Conservation (phyloP, 2,329 filamentous ascomycete genomes). For the Pseudocercospora fuligena region DNA sequence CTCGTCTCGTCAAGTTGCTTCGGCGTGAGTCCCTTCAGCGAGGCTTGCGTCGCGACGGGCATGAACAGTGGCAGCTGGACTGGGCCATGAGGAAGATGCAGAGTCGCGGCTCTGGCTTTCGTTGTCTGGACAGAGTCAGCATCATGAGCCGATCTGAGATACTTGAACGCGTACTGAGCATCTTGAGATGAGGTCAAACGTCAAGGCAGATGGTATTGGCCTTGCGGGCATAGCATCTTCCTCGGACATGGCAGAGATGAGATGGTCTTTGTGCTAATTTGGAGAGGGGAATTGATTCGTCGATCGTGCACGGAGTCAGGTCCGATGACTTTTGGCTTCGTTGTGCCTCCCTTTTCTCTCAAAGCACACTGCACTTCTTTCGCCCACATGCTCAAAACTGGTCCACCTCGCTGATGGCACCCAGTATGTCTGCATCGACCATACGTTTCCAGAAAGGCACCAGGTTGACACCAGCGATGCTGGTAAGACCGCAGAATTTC, state of each 20-base stretch:
- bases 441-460: not conserved
- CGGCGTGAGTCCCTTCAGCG: constrained; percentile 90
- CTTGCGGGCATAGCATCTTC: constrained; percentile 32
- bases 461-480: not conserved
- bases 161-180: constrained; percentile 69
- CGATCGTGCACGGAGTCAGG: not conserved
- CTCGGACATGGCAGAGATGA: constrained; percentile 23
- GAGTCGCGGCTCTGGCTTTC: constrained; percentile 84
- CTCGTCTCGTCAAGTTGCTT: constrained; percentile 88
- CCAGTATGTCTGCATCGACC: not conserved
- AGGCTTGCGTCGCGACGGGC: constrained; percentile 97
- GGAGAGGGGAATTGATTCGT: not conserved
- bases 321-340: not conserved
- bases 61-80: constrained; percentile 95
- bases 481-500: not conserved
- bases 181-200: constrained; percentile 75
- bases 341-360: too few relatives aligned
- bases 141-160: not conserved
- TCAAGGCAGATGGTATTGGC: constrained; percentile 63
- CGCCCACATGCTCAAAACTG: not conserved
- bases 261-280: not conserved
- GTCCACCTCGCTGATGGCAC: not conserved
- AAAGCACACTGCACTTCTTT: not conserved
- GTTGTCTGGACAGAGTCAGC: constrained; percentile 70
- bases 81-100: constrained; percentile 88